Conservation (phyloP, 2,329 filamentous ascomycete genomes). For the Endothia cerciana region DNA sequence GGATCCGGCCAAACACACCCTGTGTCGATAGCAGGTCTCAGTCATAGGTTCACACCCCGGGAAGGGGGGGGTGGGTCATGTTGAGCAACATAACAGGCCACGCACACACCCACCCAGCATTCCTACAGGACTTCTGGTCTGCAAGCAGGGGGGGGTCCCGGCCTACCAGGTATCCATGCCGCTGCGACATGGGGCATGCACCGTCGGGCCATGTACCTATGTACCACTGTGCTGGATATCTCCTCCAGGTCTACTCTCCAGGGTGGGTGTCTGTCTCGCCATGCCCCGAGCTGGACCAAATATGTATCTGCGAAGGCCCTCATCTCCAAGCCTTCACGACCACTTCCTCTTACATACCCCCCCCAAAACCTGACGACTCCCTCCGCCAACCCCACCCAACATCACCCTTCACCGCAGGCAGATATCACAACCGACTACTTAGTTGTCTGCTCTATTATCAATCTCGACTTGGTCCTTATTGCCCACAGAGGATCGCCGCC, state of each 20-base stretch:
- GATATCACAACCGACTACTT: background rate
- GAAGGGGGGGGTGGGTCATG: background rate
- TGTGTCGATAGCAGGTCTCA: background rate
- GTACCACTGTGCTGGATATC: background rate
- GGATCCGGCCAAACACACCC: background rate
- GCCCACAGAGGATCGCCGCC: background rate
- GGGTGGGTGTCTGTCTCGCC: background rate
- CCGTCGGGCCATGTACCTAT: background rate
- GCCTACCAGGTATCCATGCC: background rate
- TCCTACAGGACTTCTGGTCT: background rate
- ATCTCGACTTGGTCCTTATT: background rate
- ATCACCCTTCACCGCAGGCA: background rate
- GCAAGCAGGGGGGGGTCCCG: background rate
- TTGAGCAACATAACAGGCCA: conserved; percentile 1
- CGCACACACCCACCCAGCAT: conserved; percentile 2
- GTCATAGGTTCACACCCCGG: background rate
- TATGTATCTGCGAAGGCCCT: conserved; percentile 3
- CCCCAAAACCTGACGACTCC: background rate
- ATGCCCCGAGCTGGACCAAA: background rate
- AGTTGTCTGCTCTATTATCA: background rate
- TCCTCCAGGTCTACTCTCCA: background rate
- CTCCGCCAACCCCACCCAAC: background rate
- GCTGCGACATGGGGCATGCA: background rate
- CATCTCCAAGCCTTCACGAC: background rate
- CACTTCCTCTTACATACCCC: background rate